These are phyloP conservation scores for Microbotryum lychnidis-dioicae DNA, from an alignment of 1,284 basidiomycete genomes.

Conservation along the genomic window DNA sequence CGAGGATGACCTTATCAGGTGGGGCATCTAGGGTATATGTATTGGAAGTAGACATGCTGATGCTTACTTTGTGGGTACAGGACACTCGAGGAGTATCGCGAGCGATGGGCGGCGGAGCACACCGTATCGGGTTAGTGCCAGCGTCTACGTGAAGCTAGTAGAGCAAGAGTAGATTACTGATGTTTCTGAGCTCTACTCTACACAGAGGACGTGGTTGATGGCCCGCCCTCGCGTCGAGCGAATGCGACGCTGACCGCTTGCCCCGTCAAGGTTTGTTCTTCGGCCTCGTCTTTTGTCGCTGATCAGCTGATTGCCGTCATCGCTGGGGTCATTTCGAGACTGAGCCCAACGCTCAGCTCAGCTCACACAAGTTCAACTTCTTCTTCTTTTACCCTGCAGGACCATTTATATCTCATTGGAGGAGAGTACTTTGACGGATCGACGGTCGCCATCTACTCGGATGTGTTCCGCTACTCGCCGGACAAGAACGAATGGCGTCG, in stretches of 20 bases:
- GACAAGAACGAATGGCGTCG: conserved; percentile 84
- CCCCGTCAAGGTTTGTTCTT: conserved; percentile 23
- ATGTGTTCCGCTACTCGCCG: conserved; percentile 70
- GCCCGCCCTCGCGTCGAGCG: conserved; percentile 67
- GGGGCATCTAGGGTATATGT: too few species aligned
- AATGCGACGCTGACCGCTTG: conserved; percentile 71
- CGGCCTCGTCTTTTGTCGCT: neutral
- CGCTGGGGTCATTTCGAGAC: neutral
- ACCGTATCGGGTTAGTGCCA: conserved; percentile 48
- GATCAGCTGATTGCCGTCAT: conserved; percentile 5
- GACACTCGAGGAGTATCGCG: conserved; percentile 52
- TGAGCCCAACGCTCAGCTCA: too few species aligned
- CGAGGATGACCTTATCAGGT: conserved; percentile 63
- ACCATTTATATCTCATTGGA: conserved; percentile 28
- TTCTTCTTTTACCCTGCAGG: neutral
- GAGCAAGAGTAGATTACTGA: too few species aligned
- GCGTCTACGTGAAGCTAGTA: neutral
- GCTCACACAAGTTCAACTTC: too few species aligned
- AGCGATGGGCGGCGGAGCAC: conserved; percentile 59
- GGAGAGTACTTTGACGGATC: conserved; percentile 77
- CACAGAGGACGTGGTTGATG: conserved; percentile 60
- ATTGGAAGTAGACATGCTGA: too few species aligned
- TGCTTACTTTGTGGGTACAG: conserved; percentile 17
- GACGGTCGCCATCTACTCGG: conserved; percentile 54
- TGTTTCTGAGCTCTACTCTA: neutral